Evolutionary conservation across 2,329 filamentous ascomycete genomes (phyloP).

Genomic region (Neofusicoccum ribis): DNA sequence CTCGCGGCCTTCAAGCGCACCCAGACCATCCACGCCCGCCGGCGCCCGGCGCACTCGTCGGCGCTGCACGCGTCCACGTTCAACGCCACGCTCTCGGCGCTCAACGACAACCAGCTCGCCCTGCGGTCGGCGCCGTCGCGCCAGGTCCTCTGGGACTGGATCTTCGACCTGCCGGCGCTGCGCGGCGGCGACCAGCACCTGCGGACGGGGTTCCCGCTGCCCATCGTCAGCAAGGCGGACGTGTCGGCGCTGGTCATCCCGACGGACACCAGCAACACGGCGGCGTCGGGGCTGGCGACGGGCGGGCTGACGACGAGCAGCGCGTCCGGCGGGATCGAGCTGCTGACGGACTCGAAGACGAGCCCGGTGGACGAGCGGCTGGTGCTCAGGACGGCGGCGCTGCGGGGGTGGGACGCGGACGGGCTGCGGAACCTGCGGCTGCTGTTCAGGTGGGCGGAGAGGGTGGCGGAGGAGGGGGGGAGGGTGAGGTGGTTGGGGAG

Average conservation of each 20-base stretch:
- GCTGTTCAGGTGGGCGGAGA: slow-evolving; percentile 68
- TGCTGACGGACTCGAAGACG: slow-evolving; percentile 53
- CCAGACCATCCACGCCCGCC: slow-evolving; percentile 73
- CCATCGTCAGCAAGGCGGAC: slow-evolving; percentile 61
- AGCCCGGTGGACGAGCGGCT: slow-evolving; percentile 72
- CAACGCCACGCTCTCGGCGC: slow-evolving; percentile 69
- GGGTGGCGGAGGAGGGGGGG: slow-evolving; percentile 34
- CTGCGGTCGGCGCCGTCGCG: neutral
- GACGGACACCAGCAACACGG: slow-evolving; percentile 26
- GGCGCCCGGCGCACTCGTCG: slow-evolving; percentile 60
- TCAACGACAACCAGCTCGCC: slow-evolving; percentile 60
- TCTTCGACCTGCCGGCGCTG: slow-evolving; percentile 65
- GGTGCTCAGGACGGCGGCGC: slow-evolving; percentile 52
- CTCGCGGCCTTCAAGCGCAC: slow-evolving; percentile 64
- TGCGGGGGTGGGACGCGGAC: slow-evolving; percentile 53
- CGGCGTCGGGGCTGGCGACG: slow-evolving; percentile 43
- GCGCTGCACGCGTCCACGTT: slow-evolving; percentile 60
- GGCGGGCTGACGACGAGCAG: slow-evolving; percentile 52
- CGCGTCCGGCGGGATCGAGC: slow-evolving; percentile 43
- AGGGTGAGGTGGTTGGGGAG: slow-evolving; percentile 55
- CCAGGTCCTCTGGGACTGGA: slow-evolving; percentile 64
- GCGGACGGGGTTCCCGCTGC: slow-evolving; percentile 28
- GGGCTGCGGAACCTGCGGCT: slow-evolving; percentile 62
- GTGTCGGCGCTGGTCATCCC: slow-evolving; percentile 45
- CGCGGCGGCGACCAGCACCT: slow-evolving; percentile 30